Evolutionary conservation across 495 filamentous ascomycete genomes (phyloP), one percentile per base, ranked within the genome.

Genomic region (Wilcoxina mikolae): DNA sequence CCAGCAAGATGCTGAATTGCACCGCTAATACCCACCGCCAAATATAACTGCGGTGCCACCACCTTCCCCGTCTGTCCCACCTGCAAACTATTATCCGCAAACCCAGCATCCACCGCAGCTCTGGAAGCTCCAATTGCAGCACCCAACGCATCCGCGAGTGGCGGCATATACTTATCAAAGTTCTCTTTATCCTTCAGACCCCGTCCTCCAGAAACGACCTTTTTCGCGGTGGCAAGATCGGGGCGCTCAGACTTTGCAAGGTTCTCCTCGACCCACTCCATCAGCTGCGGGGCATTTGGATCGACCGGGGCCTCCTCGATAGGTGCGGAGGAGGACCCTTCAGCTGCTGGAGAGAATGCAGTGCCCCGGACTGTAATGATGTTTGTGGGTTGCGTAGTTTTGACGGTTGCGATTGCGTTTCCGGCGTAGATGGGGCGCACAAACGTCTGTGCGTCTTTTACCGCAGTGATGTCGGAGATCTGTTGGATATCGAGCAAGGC

Each of bases 31-130:
- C 91, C 91, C 15, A 88, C 90, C 27, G 86, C 91, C 55, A 98
- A 76, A 67, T 98, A 98, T 56, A 96, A 72, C 69, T 98, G 83
- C 52, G 91, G 91, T 39, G 91, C 91, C 28, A 98, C 88, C 56
- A 95, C 93, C 78, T 98, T 98, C 56, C 91, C 91, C 4, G 91
- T 98, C 72, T 98, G 91, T 10, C 91, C 91, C 58, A 98, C 87
- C 71, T 98, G 91, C 65, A 98, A 71, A 71, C 86, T 94, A 78
- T 98, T 98, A 70, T 98, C 91, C n/a, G 93, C 93, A 64, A 95
- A 98, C 11, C 91, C 91, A 58, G 86, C 90, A 72, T 98, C 91
- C 12, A 98, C 93, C 2, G 91, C 91, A 12, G 91, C 91, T 59
- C 91, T 80, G 27, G 86, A 93, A 31, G 91, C 91, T 62, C 91